Conservation (phyloP, 2,329 filamentous ascomycete genomes). For the Rutstroemia sp. region DNA sequence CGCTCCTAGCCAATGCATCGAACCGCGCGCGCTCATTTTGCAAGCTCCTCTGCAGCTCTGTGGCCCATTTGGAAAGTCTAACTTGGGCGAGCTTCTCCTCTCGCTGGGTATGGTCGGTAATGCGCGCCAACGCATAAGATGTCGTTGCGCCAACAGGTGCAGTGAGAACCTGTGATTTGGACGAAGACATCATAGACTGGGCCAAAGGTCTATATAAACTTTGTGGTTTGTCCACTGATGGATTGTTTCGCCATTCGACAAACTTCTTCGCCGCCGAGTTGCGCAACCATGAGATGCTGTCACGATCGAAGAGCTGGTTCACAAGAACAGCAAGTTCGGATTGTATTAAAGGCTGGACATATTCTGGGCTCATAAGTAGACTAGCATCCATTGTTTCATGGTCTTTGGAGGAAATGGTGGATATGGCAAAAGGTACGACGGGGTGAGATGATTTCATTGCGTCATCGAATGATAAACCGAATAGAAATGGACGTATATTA, state of each 20-base stretch:
- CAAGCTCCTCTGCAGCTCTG: slow-evolving; percentile 69
- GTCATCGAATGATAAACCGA: slow-evolving; percentile 32
- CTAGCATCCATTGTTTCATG: slow-evolving; percentile 86
- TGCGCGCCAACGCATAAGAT: slow-evolving; percentile 53
- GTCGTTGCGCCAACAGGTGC: slow-evolving; percentile 29
- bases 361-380: slow-evolving; percentile 85
- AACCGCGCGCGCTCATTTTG: slow-evolving; percentile 66
- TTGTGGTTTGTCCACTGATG: slow-evolving; percentile 25
- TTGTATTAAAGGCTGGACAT: slow-evolving; percentile 68
- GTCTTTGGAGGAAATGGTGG: slow-evolving; percentile 64
- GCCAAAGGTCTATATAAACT: slow-evolving; percentile 33
- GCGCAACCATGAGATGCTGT: slow-evolving; percentile 73
- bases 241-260: slow-evolving; percentile 55
- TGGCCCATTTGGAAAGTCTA: slow-evolving; percentile 75
- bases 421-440: slow-evolving; percentile 62
- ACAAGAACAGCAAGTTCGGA: slow-evolving; percentile 69
- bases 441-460: slow-evolving; percentile 18
- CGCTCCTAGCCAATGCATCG: slow-evolving; percentile 51
- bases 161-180: slow-evolving; percentile 20
- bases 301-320: slow-evolving; percentile 66
- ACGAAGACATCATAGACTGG: slow-evolving; percentile 14
- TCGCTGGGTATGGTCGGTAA: slow-evolving; percentile 50
- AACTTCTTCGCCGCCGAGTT: slow-evolving; percentile 79
- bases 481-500: slow-evolving; percentile 59
- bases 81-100: slow-evolving; percentile 59